phyloP scores from a whole-genome alignment of 1,284 basidiomycete species.

The Xerocomus nothofagi region DNA sequence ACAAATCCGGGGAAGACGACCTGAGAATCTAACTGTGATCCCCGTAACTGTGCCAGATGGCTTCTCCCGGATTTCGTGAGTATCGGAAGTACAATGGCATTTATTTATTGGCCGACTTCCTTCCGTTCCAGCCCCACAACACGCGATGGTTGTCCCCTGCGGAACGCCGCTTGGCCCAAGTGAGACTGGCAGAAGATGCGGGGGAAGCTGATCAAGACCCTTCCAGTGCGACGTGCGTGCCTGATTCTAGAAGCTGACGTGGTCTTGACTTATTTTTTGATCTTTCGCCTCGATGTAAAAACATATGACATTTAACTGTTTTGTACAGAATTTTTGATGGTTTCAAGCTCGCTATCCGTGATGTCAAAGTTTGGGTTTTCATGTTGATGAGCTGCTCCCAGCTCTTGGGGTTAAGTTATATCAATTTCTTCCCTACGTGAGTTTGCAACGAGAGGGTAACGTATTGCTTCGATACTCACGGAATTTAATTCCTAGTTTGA shows the following conservation, averaged over 20 bases:
- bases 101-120: not conserved
- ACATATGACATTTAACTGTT: not conserved
- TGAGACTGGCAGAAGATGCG: conserved; percentile 72
- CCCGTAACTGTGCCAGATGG: conserved; percentile 37
- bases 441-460: conserved; percentile 19
- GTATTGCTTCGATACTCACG: not conserved
- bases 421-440: conserved; percentile 74
- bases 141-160: conserved; percentile 61
- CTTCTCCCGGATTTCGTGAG: conserved; percentile 56
- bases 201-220: conserved; percentile 68
- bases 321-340: conserved; percentile 48
- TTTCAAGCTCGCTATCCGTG: conserved; percentile 58
- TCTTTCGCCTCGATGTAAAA: too few relatives aligned
- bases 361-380: conserved; percentile 62
- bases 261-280: not conserved
- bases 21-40: not conserved
- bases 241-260: not conserved
- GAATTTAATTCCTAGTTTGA: conserved; percentile 44
- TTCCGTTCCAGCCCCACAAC: conserved; percentile 51
- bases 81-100: not conserved
- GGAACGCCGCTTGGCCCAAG: conserved; percentile 66
- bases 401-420: conserved; percentile 65
- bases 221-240: conserved; percentile 50
- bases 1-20: not conserved
- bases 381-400: conserved; percentile 52